Percentiles rank a stretch among this genome's conserved stretches.
Evolutionary conservation across 1,139 yeast species (phyloP).

Genomic region (Kodamaea fungicola): DNA sequence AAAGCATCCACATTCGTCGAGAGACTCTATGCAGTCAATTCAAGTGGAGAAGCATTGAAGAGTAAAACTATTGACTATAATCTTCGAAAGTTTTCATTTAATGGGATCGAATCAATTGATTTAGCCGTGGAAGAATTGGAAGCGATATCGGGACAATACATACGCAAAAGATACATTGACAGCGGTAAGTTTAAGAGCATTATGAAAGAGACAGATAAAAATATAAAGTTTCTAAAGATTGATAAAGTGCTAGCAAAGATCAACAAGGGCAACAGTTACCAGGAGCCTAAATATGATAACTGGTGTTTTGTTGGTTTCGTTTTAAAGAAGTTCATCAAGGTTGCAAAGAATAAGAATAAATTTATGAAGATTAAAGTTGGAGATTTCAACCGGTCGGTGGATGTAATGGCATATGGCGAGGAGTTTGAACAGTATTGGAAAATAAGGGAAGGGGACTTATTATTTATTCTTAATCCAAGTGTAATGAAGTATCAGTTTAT

Average conservation of each 20-base stretch:
- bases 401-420: conserved; percentile 61
- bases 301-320: conserved; percentile 75
- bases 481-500: conserved; percentile 26
- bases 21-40: conserved; percentile 11
- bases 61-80: conserved; percentile 13
- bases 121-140: conserved; percentile 13
- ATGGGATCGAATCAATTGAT: conserved; percentile 11
- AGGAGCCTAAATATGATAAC: conserved; percentile 67
- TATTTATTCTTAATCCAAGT: conserved; percentile 74
- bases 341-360: conserved; percentile 42
- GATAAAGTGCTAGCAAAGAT: conserved; percentile 63
- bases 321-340: conserved; percentile 51
- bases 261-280: conserved; percentile 56
- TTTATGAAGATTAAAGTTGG: conserved; percentile 65
- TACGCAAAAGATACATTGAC: conserved; percentile 44
- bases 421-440: conserved; percentile 74
- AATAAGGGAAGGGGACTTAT: conserved; percentile 66
- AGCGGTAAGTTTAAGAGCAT: conserved; percentile 26
- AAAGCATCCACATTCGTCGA: conserved; percentile 11
- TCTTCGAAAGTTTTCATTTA: conserved; percentile 17
- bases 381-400: conserved; percentile 55
- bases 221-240: conserved; percentile 46
- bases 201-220: conserved; percentile 32
- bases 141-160: conserved; percentile 13
- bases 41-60: conserved; percentile 7